A percentile compares a stretch with the other conserved stretches of the same genome.
These are phyloP conservation scores for Aspergillus sojae DNA, from an alignment of 2,329 filamentous ascomycete genomes.

Conservation along the genomic window DNA sequence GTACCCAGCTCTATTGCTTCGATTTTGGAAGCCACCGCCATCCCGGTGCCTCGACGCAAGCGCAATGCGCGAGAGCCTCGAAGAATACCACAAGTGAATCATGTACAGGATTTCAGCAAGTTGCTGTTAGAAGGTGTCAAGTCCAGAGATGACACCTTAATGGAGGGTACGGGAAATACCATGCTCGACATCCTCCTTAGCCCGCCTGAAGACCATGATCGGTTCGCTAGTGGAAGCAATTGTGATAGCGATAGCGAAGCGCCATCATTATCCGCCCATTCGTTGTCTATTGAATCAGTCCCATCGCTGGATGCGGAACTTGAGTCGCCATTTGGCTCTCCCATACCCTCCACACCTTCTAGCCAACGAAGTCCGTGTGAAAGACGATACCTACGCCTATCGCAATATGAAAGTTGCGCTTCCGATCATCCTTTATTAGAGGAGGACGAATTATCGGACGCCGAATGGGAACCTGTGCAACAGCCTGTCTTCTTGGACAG, in stretches of 20 bases:
- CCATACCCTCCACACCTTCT: conserved; percentile 45
- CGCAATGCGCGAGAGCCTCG: conserved; percentile 43
- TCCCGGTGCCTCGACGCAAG: conserved; percentile 54
- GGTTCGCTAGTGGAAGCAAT: conserved; percentile 44
- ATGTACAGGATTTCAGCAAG: conserved; percentile 56
- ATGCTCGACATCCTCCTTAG: conserved; percentile 60
- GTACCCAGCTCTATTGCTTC: conserved; percentile 60
- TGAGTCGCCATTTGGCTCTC: conserved; percentile 50
- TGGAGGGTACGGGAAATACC: conserved; percentile 46
- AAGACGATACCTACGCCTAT: conserved; percentile 51
- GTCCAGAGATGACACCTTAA: conserved; percentile 52
- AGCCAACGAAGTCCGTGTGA: conserved; percentile 41
- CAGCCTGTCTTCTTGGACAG: conserved; percentile 16
- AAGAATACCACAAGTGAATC: conserved; percentile 43
- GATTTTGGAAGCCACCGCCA: conserved; percentile 61
- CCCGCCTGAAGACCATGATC: conserved; percentile 50
- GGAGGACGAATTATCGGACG: conserved; percentile 33
- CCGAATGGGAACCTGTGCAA: conserved; percentile 16
- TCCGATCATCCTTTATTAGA: conserved; percentile 61
- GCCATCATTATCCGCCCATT: conserved; percentile 47
- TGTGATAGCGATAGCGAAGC: conserved; percentile 50
- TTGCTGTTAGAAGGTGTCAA: conserved; percentile 56
- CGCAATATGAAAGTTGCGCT: conserved; percentile 57
- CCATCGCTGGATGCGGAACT: conserved; percentile 56
- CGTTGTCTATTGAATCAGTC: conserved; percentile 61